Base-by-base conservation (phyloP, 768 basidiomycete species). In the Pleurotus djamor region DNA sequence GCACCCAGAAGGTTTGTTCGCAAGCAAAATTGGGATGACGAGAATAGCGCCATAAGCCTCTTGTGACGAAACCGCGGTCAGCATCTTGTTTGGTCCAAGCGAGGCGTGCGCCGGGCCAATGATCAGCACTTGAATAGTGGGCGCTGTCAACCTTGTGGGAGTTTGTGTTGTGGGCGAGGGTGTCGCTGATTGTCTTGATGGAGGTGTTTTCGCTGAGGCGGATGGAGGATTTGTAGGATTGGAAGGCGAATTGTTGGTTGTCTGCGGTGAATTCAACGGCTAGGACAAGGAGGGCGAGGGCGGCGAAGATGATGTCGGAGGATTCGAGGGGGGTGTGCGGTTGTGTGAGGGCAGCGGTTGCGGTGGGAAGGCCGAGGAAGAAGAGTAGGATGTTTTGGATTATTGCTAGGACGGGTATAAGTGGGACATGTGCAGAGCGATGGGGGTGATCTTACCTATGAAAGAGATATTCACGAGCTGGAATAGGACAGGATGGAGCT, bases 11-110 rank as follows among this genome's bases (percentile, higher is more conserved):
- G 13, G 75, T 71, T 71, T 96, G 94, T 70, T 98, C 96, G 70
- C 91, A 94, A 1, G 88, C 74, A 69, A 94, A 96, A 71, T 98
- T 98, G 37, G 96, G 95, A 71, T 98, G 96, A 13, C 96, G 79
- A 2, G 84, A 86, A 79, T 87, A 96, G 1, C 84, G 82, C 91
- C 92, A 98, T 5, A 98, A 71, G 3, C 96, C 96, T 16, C 81
- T 79, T 0, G 94, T 93, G 28, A 88, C 74, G 69, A 98, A 98
- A 0, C 96, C 96, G 9, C 95, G 80, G 61, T 86, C 76, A 0
- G 79, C 83, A 70, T 93, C 90, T 16, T 79, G 81, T 16, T 82
- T 76, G 0, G 84, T 85, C 83, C 89, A 91, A 4, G 74, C 60
- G n/a, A 92, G 79, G 28, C 83, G 78, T 3, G 89, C 82, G 6